A percentile compares a stretch with the other conserved stretches of the same genome.
phyloP scores from a whole-genome alignment of 1,139 yeast species.

The Scheffersomyces quercinus region DNA sequence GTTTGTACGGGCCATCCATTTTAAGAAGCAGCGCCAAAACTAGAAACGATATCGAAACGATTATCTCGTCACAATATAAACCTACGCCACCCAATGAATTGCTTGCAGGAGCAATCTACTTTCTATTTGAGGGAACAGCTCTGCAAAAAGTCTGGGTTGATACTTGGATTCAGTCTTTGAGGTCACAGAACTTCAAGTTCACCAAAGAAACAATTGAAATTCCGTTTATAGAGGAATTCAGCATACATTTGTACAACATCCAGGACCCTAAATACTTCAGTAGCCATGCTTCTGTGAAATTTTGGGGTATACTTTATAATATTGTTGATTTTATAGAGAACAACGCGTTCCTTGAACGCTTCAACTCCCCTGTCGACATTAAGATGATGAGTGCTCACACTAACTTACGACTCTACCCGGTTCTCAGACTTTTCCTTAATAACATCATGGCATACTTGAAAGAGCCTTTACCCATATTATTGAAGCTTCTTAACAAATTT shows the following conservation, averaged over 20 bases:
- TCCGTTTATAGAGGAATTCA: slow-evolving; percentile 54
- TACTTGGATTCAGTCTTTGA: slow-evolving; percentile 24
- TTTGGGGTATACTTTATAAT: slow-evolving; percentile 53
- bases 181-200: slow-evolving; percentile 5
- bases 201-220: slow-evolving; percentile 22
- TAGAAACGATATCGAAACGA: slow-evolving; percentile 13
- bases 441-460: slow-evolving; percentile 51
- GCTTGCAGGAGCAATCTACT: slow-evolving; percentile 51
- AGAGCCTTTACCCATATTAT: slow-evolving; percentile 54
- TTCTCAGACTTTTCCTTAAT: slow-evolving; percentile 48
- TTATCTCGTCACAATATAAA: background rate
- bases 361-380: slow-evolving; percentile 48
- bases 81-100: slow-evolving; percentile 10
- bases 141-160: slow-evolving; percentile 49
- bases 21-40: slow-evolving; percentile 37
- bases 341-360: slow-evolving; percentile 35
- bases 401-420: slow-evolving; percentile 43
- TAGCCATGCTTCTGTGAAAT: slow-evolving; percentile 42
- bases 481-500: slow-evolving; percentile 47
- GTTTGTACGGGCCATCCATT: slow-evolving; percentile 52
- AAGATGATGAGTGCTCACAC: slow-evolving; percentile 38
- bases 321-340: slow-evolving; percentile 42
- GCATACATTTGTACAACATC: slow-evolving; percentile 48
- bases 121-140: slow-evolving; percentile 53
- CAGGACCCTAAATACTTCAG: slow-evolving; percentile 53